phyloP scores from a whole-genome alignment of 2,329 filamentous ascomycete species.

The Graphilbum fragrans region DNA sequence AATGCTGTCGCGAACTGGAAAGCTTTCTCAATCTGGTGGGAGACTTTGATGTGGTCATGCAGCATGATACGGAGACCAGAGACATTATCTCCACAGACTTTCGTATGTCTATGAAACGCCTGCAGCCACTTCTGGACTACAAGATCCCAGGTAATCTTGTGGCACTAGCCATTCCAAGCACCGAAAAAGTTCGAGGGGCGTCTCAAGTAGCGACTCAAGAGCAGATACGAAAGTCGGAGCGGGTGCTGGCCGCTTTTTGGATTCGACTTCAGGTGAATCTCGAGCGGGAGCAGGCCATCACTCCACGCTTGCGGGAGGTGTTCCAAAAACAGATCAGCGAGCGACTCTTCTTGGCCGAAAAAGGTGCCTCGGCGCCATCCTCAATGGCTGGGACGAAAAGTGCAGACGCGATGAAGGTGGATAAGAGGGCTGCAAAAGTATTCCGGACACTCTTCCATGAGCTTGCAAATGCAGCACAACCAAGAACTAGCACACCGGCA shows the following conservation, averaged over 20 bases:
- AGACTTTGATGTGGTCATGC: conserved; percentile 5
- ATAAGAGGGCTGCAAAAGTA: conserved; percentile 6
- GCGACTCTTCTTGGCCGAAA: neutral
- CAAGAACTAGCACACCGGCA: conserved; percentile 2
- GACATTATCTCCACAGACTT: conserved; percentile 8
- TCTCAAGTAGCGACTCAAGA: neutral
- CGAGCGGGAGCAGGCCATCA: conserved; percentile 5
- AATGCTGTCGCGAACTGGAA: conserved; percentile 5
- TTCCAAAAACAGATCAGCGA: neutral
- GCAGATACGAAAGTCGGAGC: conserved; percentile 3
- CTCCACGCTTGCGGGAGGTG: conserved; percentile 3
- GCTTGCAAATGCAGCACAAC: too few species aligned
- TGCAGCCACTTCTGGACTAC: conserved; percentile 6
- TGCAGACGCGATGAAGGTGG: conserved; percentile 1
- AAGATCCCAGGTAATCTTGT: conserved; percentile 1
- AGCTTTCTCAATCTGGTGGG: conserved; percentile 7
- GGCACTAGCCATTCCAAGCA: neutral
- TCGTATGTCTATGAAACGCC: conserved; percentile 4
- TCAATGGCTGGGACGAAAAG: neutral
- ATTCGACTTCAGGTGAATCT: conserved; percentile 2
- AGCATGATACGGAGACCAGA: conserved; percentile 7
- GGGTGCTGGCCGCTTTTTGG: conserved; percentile 7
- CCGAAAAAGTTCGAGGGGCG: neutral
- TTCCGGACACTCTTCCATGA: conserved; percentile 8
- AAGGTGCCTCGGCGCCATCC: neutral